Base-by-base conservation (phyloP, 2,329 filamentous ascomycete genomes). In the Fusarium illudens region DNA sequence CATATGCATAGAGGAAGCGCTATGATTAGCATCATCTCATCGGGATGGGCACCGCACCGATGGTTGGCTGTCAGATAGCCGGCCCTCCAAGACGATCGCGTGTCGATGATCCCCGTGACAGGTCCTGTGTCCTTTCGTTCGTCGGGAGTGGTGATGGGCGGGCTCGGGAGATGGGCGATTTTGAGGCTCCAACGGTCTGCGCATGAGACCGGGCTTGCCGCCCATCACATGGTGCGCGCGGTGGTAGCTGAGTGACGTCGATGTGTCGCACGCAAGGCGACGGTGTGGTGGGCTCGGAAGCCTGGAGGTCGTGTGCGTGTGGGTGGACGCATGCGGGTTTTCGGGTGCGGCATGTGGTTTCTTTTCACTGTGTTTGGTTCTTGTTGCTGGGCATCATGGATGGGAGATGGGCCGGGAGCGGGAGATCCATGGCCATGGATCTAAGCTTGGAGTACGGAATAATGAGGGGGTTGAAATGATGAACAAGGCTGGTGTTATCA, bases 181-280 rank as follows among this genome's bases (percentile, higher is more conserved):
- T 20, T 63, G 55, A 64, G 27, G 66, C 63, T 67, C 19, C 25
- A 52, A 48, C 32, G 51, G 55, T 57, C 48, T 22, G 37, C 50
- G 52, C 20, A 34, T 44, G 48, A 60, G 66, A 64, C 55, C 66
- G 66, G 66, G 66, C 51, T 69, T 70, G 55, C 66, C 66, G 55
- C 63, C 62, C 33, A 69, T 70, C 66, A 69, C 66, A 69, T 70
- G 66, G 30, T n/a, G 48, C 49, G 32, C 53, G 42, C 15, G 29
- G 63, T 67, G 59, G 48, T 17, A 52, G 52, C 55, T 50, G 62
- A 55, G 66, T 69, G 66, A 69, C 66, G 63, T 67, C 51, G 58
- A 58, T 52, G 46, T 32, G 63, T 70, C 19, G 66, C 59, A 70
- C 63, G 39, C 30, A 46, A 39, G 32, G 42, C 52, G 54, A 63